Conservation (phyloP, 1,284 basidiomycete species). For the Megacollybia platyphylla region DNA sequence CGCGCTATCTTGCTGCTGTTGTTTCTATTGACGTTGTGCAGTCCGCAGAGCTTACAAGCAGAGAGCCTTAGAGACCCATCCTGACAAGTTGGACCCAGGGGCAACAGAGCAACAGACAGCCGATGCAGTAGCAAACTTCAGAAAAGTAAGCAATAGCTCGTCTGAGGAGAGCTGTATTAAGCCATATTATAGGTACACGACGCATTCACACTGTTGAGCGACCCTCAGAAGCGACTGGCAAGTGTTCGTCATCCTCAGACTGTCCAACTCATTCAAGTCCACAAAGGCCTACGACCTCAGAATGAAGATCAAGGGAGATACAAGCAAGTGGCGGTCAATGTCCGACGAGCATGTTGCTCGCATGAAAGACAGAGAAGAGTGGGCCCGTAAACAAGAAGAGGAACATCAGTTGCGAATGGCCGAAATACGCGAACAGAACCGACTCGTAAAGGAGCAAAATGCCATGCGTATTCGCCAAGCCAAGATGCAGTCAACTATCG, state of each 20-base stretch:
- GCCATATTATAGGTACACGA: constrained; percentile 29
- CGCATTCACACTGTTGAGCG: constrained; percentile 42
- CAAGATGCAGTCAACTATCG: constrained; percentile 18
- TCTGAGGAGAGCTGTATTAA: constrained; percentile 1
- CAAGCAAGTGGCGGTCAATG: neutral
- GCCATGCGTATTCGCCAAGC: constrained; percentile 3
- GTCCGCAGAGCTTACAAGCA: constrained; percentile 53
- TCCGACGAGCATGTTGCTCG: constrained; percentile 29
- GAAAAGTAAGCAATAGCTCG: constrained; percentile 15
- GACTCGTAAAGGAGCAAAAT: constrained; percentile 16
- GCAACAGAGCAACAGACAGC: constrained; percentile 33
- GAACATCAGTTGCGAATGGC: constrained; percentile 30
- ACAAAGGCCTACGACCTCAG: constrained; percentile 1
- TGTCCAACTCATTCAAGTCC: neutral
- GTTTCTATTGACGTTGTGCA: constrained; percentile 10
- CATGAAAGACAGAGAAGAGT: constrained; percentile 45
- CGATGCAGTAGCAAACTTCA: constrained; percentile 38
- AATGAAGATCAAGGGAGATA: neutral
- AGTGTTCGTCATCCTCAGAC: constrained; percentile 9
- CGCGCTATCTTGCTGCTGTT: neutral
- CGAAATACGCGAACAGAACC: constrained; percentile 19
- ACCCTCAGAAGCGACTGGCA: constrained; percentile 46
- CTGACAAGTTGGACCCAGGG: constrained; percentile 43
- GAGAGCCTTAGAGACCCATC: constrained; percentile 51
- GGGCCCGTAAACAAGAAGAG: constrained; percentile 40